These are phyloP conservation scores for Phytophthora tubulina DNA, from an alignment of 352 stramenopile genomes.

Conservation along the genomic window DNA sequence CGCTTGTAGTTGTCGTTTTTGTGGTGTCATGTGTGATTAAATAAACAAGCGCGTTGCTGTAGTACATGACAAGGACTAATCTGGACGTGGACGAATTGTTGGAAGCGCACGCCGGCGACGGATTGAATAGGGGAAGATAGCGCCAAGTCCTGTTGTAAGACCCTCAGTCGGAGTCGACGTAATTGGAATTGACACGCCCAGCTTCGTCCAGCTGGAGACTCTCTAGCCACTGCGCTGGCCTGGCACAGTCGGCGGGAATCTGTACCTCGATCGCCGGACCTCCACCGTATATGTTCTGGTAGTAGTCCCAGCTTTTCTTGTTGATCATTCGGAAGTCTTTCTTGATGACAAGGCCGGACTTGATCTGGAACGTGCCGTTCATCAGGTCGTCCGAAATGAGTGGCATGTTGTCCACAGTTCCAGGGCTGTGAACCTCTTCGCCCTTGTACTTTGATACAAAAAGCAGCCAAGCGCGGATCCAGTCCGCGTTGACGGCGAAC, in stretches of 20 bases:
- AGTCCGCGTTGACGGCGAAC: constrained; percentile 71
- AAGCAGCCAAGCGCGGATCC: constrained; percentile 77
- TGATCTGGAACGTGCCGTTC: constrained; percentile 78
- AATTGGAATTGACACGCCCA: constrained; percentile 70
- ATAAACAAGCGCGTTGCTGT: constrained; percentile 46
- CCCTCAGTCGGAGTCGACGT: constrained; percentile 56
- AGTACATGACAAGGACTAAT: constrained; percentile 37
- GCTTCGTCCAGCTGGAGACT: constrained; percentile 61
- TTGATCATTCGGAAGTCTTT: constrained; percentile 86
- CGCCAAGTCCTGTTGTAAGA: not conserved
- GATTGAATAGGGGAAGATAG: constrained; percentile 1
- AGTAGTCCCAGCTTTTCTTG: constrained; percentile 82
- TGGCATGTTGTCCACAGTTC: constrained; percentile 78
- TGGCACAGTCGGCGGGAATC: constrained; percentile 64
- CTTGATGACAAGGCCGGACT: constrained; percentile 65
- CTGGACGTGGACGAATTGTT: constrained; percentile 21
- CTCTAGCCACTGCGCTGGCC: constrained; percentile 62
- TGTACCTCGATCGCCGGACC: constrained; percentile 75
- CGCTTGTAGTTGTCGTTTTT: constrained; percentile 24
- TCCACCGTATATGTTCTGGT: constrained; percentile 74
- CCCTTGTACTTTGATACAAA: constrained; percentile 83
- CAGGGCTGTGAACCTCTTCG: constrained; percentile 60
- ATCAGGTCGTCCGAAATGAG: constrained; percentile 76
- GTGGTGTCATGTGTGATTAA: constrained; percentile 46
- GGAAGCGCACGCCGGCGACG: constrained; percentile 6